Evolutionary conservation across 2,329 filamentous ascomycete species (phyloP), one percentile per base, ranked within the genome.

Genomic region (Microdochium bolleyi): DNA sequence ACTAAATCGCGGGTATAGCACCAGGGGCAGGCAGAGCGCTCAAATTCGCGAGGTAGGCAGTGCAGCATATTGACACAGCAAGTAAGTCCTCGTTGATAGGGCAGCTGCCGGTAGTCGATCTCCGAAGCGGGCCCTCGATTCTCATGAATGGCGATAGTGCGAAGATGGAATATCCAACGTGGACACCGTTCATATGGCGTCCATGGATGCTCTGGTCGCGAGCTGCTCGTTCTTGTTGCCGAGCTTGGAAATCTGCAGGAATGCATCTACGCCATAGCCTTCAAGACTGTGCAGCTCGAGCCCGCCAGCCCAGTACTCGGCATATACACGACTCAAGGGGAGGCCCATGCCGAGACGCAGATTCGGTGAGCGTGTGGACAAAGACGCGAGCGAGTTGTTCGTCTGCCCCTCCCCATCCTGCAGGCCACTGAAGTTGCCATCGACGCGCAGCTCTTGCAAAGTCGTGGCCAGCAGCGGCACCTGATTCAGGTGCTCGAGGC

Each of bases 171-270:
- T 30, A 30, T 30, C n/a, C 27, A 30, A 30, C 11, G 27, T 30
- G 5, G 5, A 5, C 11, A 11, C 5, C 27, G 11, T 46, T 46
- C 41, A 89, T 13, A 92, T 80, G 21, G 87, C 85, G 68, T 92
- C 88, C 77, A 92, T 89, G 58, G 79, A 83, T 24, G 88, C 88
- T 62, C 88, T 76, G 25, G 83, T 90, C 2, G 80, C 90, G 56
- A 99, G 76, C 69, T 95, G 90, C 74, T 99, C 94, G 64, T 97
- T 96, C 77, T 96, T 96, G 68, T 99, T 99, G 21, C 94, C 94
- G 53, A 99, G 76, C 67, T 95, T 95, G 4, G 90, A 95, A 55
- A 99, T 96, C 66, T 97, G 92, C 57, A 99, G 72, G 64, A 99
- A 99, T 0, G 89, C 92, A 72, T 99, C 94, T 7, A 95, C 90